phyloP scores from a whole-genome alignment of 176 grass and related monocot genomes.

The Ampelocalamus luodianensis region DNA sequence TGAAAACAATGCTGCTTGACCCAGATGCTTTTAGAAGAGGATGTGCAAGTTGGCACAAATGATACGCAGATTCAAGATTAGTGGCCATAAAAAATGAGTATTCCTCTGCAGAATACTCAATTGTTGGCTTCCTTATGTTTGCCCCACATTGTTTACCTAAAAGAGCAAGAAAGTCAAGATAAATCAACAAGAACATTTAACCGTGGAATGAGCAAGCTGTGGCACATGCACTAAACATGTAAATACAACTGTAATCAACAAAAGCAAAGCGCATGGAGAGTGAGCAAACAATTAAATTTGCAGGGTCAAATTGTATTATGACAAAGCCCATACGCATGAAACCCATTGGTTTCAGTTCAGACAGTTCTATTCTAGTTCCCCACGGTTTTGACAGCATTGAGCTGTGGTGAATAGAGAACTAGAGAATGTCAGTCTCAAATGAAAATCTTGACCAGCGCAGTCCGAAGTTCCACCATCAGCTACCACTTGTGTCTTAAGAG shows the following conservation, averaged over 20 bases:
- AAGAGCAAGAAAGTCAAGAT: neutral
- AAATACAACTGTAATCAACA: neutral
- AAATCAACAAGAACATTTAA: neutral
- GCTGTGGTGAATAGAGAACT: neutral
- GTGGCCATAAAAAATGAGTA: constrained; percentile 74
- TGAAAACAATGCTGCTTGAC: constrained; percentile 71
- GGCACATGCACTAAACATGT: neutral
- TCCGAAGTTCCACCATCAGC: too few relatives aligned
- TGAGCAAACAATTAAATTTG: neutral
- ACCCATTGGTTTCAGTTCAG: neutral
- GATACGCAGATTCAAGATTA: constrained; percentile 76
- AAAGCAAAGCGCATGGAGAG: neutral
- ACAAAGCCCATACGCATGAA: neutral
- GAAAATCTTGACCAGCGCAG: neutral
- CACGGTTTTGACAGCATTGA: neutral
- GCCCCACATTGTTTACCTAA: constrained; percentile 81
- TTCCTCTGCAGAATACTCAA: constrained; percentile 58
- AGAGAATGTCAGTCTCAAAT: neutral
- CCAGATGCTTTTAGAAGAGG: constrained; percentile 76
- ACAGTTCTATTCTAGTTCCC: neutral
- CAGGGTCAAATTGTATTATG: neutral
- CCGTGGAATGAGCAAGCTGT: neutral
- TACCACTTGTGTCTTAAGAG: too few relatives aligned
- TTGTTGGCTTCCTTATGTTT: constrained; percentile 61
- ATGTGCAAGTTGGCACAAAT: constrained; percentile 75